Evolutionary conservation across 2,329 filamentous ascomycete species (phyloP).

Genomic region (Venturia oleaginea): DNA sequence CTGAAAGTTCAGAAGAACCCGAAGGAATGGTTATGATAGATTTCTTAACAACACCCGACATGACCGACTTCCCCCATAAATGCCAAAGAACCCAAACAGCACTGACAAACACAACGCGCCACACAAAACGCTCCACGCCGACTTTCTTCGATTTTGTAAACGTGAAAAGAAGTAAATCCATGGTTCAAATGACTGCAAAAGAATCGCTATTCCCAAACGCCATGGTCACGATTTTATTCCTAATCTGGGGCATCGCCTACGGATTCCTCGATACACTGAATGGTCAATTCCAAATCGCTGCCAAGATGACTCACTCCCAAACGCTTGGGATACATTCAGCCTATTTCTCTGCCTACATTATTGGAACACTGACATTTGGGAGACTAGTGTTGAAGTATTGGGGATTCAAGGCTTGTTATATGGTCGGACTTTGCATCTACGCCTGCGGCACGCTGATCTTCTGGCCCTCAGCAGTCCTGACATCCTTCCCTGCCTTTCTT

Average conservation of each 20-base stretch:
- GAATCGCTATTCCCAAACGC: conserved; percentile 65
- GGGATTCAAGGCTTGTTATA: conserved; percentile 55
- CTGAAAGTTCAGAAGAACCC: conserved; percentile 13
- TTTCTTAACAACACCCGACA: conserved; percentile 44
- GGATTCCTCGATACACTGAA: conserved; percentile 79
- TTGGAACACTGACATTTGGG: conserved; percentile 61
- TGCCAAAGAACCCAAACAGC: conserved; percentile 20
- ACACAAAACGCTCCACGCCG: conserved; percentile 28
- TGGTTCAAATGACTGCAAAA: conserved; percentile 52
- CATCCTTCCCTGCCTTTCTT: conserved; percentile 51
- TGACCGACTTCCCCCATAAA: conserved; percentile 29
- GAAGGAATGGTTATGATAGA: conserved; percentile 40
- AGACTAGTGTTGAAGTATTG: conserved; percentile 46
- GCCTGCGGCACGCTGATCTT: conserved; percentile 53
- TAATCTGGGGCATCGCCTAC: conserved; percentile 87
- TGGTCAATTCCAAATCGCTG: conserved; percentile 54
- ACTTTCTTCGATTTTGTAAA: conserved; percentile 72
- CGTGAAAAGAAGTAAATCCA: conserved; percentile 58
- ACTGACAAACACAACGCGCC: conserved; percentile 30
- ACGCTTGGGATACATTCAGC: conserved; percentile 59
- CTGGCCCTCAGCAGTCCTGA: conserved; percentile 56
- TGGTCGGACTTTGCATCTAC: conserved; percentile 52
- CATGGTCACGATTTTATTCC: conserved; percentile 71
- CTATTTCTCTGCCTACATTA: conserved; percentile 64
- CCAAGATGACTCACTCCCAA: conserved; percentile 52